Percentiles rank a stretch among this genome's conserved stretches.
Evolutionary conservation across 2,329 filamentous ascomycete genomes (phyloP).

Genomic region (Venturiaceae sp.): DNA sequence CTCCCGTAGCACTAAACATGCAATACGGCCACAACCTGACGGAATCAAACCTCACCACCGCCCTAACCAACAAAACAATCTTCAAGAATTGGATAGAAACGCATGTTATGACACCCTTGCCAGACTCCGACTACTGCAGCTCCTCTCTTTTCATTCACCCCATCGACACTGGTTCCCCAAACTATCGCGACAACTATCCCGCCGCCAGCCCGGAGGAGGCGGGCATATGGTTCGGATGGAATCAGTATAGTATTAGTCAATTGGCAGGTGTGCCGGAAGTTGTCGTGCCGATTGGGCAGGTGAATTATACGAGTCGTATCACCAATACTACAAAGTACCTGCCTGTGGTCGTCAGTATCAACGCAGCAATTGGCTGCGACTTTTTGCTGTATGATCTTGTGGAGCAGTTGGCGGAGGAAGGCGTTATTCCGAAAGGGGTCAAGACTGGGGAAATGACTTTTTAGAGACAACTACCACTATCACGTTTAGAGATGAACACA

Average conservation of each 20-base stretch:
- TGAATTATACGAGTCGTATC: not conserved
- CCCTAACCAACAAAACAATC: not conserved
- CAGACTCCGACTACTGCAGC: not conserved
- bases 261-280: constrained; percentile 2
- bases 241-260: not conserved
- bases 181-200: not conserved
- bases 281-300: constrained; percentile 5
- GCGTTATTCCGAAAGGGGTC: not conserved
- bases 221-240: not conserved
- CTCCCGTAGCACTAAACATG: not conserved
- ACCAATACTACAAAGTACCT: not conserved
- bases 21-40: not conserved
- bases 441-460: constrained; percentile 2
- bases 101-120: not conserved
- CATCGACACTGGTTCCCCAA: not conserved
- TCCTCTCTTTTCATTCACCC: not conserved
- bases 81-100: not conserved
- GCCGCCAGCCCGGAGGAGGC: not conserved
- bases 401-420: not conserved
- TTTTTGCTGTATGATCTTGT: constrained; percentile 1
- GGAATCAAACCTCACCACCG: not conserved
- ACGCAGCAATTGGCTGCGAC: not conserved
- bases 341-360: not conserved
- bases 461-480: too few relatives aligned
- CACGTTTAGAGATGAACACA: too few relatives aligned